Evolutionary conservation across 768 basidiomycete genomes (phyloP).

Genomic region (Bullera alba): DNA sequence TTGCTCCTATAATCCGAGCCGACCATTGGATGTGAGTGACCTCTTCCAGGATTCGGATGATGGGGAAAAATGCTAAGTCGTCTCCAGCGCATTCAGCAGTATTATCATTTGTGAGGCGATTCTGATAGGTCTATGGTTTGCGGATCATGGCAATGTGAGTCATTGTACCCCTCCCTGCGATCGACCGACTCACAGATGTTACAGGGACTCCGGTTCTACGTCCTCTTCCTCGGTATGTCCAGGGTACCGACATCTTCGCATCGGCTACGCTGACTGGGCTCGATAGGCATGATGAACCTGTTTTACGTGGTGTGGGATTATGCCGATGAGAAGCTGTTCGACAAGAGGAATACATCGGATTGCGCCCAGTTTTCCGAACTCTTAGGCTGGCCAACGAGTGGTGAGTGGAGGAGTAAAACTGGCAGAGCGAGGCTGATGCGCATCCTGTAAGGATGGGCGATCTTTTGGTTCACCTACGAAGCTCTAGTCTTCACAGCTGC

Average conservation of each 20-base stretch:
- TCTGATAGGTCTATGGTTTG: constrained; percentile 89
- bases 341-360: constrained; percentile 88
- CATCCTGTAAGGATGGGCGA: constrained; percentile 63
- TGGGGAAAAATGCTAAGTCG: neutral
- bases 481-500: constrained; percentile 67
- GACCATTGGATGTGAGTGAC: constrained; percentile 75
- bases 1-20: constrained; percentile 78
- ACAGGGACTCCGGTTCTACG: constrained; percentile 55
- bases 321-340: constrained; percentile 87
- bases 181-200: neutral
- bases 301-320: constrained; percentile 93
- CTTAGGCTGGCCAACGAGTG: constrained; percentile 48
- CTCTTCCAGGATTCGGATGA: no score
- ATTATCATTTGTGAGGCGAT: constrained; percentile 76
- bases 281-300: constrained; percentile 29
- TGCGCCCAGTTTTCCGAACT: constrained; percentile 79
- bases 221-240: constrained; percentile 32
- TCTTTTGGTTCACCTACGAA: constrained; percentile 76
- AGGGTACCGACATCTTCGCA: neutral
- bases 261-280: no score
- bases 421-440: constrained; percentile 1
- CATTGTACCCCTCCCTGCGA: neutral
- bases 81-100: constrained; percentile 68
- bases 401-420: constrained; percentile 19
- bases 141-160: constrained; percentile 69